phyloP scores from a whole-genome alignment of 1,139 yeast species.

The Taphrina confusa region DNA sequence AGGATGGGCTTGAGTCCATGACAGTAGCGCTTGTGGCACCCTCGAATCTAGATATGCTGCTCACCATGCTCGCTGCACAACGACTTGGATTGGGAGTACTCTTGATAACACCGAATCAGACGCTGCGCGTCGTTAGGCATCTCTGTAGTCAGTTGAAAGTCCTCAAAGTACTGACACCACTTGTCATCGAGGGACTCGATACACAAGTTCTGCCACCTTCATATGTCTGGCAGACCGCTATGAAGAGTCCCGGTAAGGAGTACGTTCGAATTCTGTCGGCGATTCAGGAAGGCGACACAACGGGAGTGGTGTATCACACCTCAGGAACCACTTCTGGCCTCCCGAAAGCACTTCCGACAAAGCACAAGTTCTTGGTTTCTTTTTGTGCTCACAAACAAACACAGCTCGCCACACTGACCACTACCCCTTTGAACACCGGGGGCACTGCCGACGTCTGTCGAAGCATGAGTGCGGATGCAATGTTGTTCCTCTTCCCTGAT shows the following conservation, averaged over 20 bases:
- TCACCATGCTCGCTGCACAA: conserved; percentile 14
- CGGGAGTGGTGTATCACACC: conserved; percentile 12
- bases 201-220: neutral
- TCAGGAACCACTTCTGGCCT: conserved; percentile 21
- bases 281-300: conserved; percentile 7
- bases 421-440: conserved; percentile 23
- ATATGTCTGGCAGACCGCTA: neutral
- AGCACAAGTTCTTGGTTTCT: conserved; percentile 17
- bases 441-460: conserved; percentile 28
- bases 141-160: conserved; percentile 6
- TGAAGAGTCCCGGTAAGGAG: neutral
- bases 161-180: conserved; percentile 5
- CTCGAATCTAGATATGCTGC: conserved; percentile 13
- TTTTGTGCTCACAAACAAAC: conserved; percentile 21
- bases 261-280: conserved; percentile 4
- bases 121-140: conserved; percentile 1
- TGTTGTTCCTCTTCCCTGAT: conserved; percentile 18
- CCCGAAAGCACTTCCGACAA: conserved; percentile 21
- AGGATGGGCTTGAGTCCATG: conserved; percentile 3
- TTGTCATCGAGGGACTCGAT: conserved; percentile 10
- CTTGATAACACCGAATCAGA: conserved; percentile 18
- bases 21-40: conserved; percentile 20
- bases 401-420: conserved; percentile 17
- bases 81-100: conserved; percentile 18
- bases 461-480: conserved; percentile 20